These are phyloP conservation scores for Linnemannia hyalina DNA, from an alignment of 192 early-diverging fungal genomes.

Conservation along the genomic window DNA sequence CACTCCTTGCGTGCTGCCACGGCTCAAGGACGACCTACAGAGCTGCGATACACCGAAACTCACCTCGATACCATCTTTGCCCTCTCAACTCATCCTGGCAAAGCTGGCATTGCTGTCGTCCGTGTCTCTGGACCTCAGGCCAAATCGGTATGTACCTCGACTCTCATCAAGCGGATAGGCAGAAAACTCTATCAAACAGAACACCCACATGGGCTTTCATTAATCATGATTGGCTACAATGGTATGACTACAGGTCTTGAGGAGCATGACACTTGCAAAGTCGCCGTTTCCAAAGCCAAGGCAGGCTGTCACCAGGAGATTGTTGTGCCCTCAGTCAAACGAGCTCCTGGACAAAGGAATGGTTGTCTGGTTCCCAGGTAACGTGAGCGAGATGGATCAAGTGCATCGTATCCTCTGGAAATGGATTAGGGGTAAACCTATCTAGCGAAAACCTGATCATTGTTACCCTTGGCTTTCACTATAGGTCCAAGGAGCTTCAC, in stretches of 20 bases:
- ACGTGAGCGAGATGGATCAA: neutral
- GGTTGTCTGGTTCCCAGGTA: constrained; percentile 71
- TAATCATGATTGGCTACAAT: neutral
- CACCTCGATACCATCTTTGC: constrained; percentile 79
- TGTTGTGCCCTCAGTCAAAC: constrained; percentile 57
- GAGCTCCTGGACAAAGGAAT: constrained; percentile 72
- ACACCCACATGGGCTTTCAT: neutral
- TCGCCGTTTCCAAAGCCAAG: constrained; percentile 57
- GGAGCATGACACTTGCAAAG: constrained; percentile 40
- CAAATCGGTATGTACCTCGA: constrained; percentile 51
- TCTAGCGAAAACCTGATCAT: neutral
- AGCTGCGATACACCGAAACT: constrained; percentile 39
- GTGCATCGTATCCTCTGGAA: neutral
- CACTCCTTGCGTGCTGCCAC: neutral
- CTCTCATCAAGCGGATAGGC: neutral
- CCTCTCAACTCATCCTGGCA: constrained; percentile 77
- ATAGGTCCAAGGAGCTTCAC: constrained; percentile 77
- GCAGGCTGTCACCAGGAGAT: constrained; percentile 57
- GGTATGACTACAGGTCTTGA: constrained; percentile 13
- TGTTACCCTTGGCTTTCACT: neutral
- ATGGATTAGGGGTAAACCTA: neutral
- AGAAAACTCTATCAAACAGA: neutral
- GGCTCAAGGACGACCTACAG: neutral
- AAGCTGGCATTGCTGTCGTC: constrained; percentile 83
- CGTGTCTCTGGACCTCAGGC: constrained; percentile 76